Evolutionary conservation across 768 basidiomycete species (phyloP).

Genomic region (Tephrocybe sp.): DNA sequence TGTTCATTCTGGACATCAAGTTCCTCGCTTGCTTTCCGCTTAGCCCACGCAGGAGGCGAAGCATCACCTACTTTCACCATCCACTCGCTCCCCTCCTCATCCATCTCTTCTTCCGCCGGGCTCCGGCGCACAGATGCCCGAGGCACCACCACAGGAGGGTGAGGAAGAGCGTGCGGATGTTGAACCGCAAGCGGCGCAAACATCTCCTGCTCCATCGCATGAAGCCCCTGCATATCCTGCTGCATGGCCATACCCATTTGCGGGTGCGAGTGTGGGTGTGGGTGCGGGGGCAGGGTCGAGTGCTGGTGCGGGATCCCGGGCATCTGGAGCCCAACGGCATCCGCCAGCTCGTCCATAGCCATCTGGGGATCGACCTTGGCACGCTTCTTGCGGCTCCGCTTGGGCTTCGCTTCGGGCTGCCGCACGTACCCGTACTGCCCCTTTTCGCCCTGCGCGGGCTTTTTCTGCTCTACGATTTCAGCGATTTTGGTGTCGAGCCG

Average conservation of each 20-base stretch:
- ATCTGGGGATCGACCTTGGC: conserved; percentile 28
- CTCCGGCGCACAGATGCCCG: conserved; percentile 34
- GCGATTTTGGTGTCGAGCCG: conserved; percentile 66
- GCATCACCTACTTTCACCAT: conserved; percentile 58
- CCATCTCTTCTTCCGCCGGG: conserved; percentile 67
- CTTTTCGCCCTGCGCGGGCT: conserved; percentile 67
- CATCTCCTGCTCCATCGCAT: conserved; percentile 7
- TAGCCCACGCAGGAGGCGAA: conserved; percentile 68
- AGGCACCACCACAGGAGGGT: conserved; percentile 19
- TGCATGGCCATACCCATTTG: conserved; percentile 1
- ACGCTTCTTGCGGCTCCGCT: conserved; percentile 50
- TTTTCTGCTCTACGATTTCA: conserved; percentile 66
- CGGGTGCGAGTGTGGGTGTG: too few species aligned
- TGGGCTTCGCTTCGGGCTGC: conserved; percentile 66
- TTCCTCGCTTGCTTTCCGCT: conserved; percentile 48
- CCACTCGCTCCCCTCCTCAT: conserved; percentile 66
- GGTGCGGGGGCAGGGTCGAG: too few species aligned
- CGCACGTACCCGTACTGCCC: conserved; percentile 84
- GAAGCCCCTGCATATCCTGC: conserved; percentile 12
- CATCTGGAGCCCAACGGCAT: conserved; percentile 4
- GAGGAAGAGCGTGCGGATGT: too few species aligned
- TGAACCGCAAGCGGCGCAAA: conserved; percentile 22
- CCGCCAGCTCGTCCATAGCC: conserved; percentile 18
- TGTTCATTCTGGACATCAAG: conserved; percentile 25
- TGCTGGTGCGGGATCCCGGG: too few species aligned